Base-by-base conservation (phyloP, 768 basidiomycete species). In the Tulasnella sp. region DNA sequence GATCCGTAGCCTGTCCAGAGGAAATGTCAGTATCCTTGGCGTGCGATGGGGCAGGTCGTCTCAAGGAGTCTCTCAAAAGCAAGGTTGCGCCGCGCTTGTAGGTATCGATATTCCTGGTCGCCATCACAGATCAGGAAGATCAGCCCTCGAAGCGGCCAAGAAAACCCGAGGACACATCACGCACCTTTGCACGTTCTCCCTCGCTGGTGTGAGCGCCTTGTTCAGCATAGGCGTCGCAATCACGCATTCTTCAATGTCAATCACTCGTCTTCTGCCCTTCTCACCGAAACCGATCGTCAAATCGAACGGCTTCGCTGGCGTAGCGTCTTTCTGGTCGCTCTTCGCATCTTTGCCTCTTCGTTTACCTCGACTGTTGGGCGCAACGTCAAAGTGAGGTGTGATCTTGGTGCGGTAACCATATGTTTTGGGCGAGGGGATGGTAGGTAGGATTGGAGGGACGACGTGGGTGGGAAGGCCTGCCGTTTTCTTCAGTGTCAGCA, bases 231-330 rank as follows among this genome's bases (percentile, higher is more conserved):
- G 76, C 0, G 92, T 91, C 0, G 90, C 89, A 48, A 98, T 93
- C 0, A 91, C 88, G 67, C 93, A 96, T 72, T 95, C 93, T 86
- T 98, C 95, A 60, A 97, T 98, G 69, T 98, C 95, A 73, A 97
- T 73, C 4, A 87, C 84, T 19, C 78, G 76, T 60, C 81, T 78
- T 47, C 77, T 81, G 0, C 88, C 89, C 26, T 84, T 82, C 42
- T 80, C 70, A 66, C 95, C 94, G 72, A 97, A 97, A 0, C 95
- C 94, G 43, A 97, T 94, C 44, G 83, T 81, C 23, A 92, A 71
- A 81, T 89, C 89, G 70, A 73, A 75, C 29, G 61, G 61, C 26
- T 50, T 53, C 59, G 64, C 65, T 64, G 63, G 48, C 9, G 38
- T 7, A 24, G 65, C 21, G 53, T 58, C 62, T 47, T 65, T 54